Evolutionary conservation across 2,329 filamentous ascomycete genomes (phyloP).

Genomic region (Pseudocercospora pini-densiflorae): DNA sequence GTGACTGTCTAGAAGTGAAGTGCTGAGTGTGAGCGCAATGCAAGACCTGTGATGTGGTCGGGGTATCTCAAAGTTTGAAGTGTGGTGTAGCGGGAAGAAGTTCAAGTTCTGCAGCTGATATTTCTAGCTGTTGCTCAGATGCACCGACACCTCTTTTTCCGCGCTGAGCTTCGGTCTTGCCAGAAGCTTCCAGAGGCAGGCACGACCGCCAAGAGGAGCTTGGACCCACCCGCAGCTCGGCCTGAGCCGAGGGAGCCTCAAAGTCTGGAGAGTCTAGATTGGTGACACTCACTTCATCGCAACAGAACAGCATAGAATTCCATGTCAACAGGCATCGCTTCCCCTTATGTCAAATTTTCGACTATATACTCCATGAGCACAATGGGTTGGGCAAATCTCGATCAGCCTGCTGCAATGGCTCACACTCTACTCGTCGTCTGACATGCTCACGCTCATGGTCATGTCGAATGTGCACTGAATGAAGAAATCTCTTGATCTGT

Average conservation of each 20-base stretch:
- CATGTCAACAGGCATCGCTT: no score
- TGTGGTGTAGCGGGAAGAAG: neutral
- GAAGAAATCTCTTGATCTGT: no score
- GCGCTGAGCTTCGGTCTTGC: neutral
- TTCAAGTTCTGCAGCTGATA: neutral
- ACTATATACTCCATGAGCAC: no score
- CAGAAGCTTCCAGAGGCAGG: neutral
- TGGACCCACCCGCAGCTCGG: neutral
- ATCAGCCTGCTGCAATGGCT: no score
- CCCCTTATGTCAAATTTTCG: no score
- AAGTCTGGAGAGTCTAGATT: no score
- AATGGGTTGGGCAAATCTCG: no score
- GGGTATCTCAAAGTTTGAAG: neutral
- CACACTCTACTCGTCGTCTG: no score
- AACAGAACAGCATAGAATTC: no score
- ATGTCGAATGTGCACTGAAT: no score
- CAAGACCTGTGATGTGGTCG: slow-evolving; percentile 22
- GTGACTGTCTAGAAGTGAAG: neutral
- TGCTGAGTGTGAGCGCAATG: neutral
- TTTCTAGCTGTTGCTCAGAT: neutral
- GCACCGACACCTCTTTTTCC: neutral
- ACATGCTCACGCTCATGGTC: no score
- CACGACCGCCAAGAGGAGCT: neutral
- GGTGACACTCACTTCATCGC: no score
- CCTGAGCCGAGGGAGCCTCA: neutral